Percentiles rank a stretch among this genome's conserved stretches.
Evolutionary conservation across 1,139 yeast species (phyloP).

Genomic region (Suhomyces panamericanus): DNA sequence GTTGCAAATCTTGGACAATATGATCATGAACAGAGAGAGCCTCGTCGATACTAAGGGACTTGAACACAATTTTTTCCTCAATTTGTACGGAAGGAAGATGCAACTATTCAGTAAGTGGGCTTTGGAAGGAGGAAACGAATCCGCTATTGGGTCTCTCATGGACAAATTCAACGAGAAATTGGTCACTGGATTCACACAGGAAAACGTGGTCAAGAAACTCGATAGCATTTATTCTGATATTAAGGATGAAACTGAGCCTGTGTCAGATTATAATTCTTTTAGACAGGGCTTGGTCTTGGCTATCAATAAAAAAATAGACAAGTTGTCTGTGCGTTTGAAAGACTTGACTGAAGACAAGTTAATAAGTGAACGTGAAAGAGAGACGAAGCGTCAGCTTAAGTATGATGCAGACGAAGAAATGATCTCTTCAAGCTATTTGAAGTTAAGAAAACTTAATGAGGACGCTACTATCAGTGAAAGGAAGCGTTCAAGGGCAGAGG

Average conservation of each 20-base stretch:
- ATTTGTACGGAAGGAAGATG: constrained; percentile 34
- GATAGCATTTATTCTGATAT: constrained; percentile 15
- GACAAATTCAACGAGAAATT: constrained; percentile 25
- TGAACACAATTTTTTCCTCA: constrained; percentile 23
- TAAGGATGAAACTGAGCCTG: background rate
- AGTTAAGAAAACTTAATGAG: constrained; percentile 50
- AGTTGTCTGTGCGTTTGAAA: constrained; percentile 1
- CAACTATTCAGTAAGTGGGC: constrained; percentile 28
- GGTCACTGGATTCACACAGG: constrained; percentile 25
- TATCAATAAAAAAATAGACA: constrained; percentile 5
- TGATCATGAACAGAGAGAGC: constrained; percentile 32
- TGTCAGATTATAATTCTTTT: constrained; percentile 3
- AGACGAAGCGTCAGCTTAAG: constrained; percentile 50
- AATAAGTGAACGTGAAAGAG: constrained; percentile 30
- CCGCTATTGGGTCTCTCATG: constrained; percentile 13
- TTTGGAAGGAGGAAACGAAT: constrained; percentile 17
- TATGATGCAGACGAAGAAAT: constrained; percentile 51
- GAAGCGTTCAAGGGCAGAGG: constrained; percentile 45
- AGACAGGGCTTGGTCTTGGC: constrained; percentile 3
- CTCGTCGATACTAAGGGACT: constrained; percentile 18
- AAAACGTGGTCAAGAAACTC: constrained; percentile 27
- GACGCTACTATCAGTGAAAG: constrained; percentile 48
- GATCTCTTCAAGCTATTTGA: constrained; percentile 50
- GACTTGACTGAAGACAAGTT: constrained; percentile 5
- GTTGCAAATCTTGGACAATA: constrained; percentile 30